These are phyloP conservation scores for Aureobasidium sp. DNA, from an alignment of 2,329 filamentous ascomycete genomes.

Conservation along the genomic window DNA sequence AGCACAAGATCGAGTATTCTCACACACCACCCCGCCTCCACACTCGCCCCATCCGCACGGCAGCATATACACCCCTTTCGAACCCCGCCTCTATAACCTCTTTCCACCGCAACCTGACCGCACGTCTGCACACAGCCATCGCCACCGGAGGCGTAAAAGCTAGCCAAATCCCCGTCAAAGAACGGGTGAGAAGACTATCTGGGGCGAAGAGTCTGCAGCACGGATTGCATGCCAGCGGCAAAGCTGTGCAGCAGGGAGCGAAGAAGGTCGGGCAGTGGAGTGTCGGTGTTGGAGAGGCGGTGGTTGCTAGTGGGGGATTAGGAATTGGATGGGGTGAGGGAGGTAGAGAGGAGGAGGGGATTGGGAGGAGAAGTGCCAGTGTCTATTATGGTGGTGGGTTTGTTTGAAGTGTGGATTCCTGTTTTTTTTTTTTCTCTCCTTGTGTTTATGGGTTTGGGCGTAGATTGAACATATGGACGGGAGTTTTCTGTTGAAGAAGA, in stretches of 20 bases:
- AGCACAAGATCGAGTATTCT: background rate
- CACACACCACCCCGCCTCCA: background rate
- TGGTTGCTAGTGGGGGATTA: background rate
- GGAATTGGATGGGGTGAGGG: background rate
- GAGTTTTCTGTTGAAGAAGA: no score
- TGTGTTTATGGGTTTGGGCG: no score
- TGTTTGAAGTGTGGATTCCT: background rate
- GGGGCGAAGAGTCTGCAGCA: background rate
- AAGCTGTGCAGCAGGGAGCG: background rate
- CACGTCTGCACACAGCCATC: background rate
- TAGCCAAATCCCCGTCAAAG: background rate
- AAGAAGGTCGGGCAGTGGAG: background rate
- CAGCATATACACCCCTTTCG: background rate
- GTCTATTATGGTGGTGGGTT: constrained; percentile 5
- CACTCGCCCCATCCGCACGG: no score
- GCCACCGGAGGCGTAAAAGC: background rate
- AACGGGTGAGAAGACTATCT: background rate
- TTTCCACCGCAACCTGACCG: background rate
- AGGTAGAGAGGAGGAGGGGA: background rate
- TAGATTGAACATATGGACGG: no score
- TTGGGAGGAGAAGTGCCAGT: background rate
- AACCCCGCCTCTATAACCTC: background rate
- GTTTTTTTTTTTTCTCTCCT: no score
- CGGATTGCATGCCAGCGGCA: background rate
- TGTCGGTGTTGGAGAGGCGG: background rate